Base-by-base conservation (phyloP, 2,329 filamentous ascomycete species). In the Botryotinia convoluta region DNA sequence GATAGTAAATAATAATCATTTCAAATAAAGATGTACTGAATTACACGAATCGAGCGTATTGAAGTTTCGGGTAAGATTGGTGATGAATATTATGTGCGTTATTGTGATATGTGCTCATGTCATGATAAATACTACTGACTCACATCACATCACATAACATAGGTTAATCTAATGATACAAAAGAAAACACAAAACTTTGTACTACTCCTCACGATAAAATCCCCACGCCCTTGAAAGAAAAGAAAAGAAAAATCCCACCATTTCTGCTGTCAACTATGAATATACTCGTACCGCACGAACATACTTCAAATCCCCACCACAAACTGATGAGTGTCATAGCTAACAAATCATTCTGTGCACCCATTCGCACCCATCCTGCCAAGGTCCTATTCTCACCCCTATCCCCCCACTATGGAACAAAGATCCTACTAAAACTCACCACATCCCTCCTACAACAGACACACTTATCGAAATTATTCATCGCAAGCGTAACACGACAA, bases 391-490 rank as follows among this genome's bases (percentile, higher is more conserved):
- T 42, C 7, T 2, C 54, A 57, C 22, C 37, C 18, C 18, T 16
- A 48, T 48, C 26, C 20, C 20, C 29, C 12, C 42, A 42, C 76
- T 68, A 80, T 65, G 96, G 96, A 59, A 98, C 94, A 85, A 93
- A 99, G 74, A 99, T 90, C 78, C 94, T 89, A 77, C 93, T 95
- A 82, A 97, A 98, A 72, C 95, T 96, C 72, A 90, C 89, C 44
- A 98, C 94, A 78, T 96, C 92, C 73, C 93, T 89, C 69, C 96
- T 88, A 82, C 96, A 98, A 79, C 95, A 98, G 57, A 98, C 95
- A 81, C 96, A 99, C 80, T 93, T 97, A 76, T 95, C 93, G 81
- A 97, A 98, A 81, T 98, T 98, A 81, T 98, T 97, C 90, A 97
- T 95, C 5, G 96, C 96, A 75, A 98, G 86, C 61, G 93, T 95